These are phyloP conservation scores for Alternaria postmessia DNA, from an alignment of 2,329 filamentous ascomycete genomes.

Conservation along the genomic window DNA sequence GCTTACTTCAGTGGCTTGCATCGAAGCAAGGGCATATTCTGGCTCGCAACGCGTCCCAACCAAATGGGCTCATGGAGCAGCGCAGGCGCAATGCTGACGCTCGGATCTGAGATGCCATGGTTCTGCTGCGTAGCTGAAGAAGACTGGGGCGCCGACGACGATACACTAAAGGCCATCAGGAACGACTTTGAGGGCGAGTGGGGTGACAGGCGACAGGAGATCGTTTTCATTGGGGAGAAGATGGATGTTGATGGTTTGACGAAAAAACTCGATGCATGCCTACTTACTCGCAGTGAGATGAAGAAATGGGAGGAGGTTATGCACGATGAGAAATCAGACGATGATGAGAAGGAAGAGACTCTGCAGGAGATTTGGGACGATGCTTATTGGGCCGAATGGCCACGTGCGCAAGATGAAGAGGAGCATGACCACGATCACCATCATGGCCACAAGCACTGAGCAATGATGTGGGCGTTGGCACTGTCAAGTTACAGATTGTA, in stretches of 20 bases:
- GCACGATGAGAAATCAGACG: conserved; percentile 36
- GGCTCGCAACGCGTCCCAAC: conserved; percentile 66
- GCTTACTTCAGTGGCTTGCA: conserved; percentile 64
- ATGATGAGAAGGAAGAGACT: conserved; percentile 56
- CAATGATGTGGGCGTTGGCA: neutral
- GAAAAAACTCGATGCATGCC: conserved; percentile 64
- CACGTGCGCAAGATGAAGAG: conserved; percentile 47
- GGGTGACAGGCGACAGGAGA: conserved; percentile 75
- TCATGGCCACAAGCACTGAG: conserved; percentile 2
- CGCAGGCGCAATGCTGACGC: conserved; percentile 69
- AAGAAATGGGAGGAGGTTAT: conserved; percentile 52
- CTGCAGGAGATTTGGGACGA: conserved; percentile 65
- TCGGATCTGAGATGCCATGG: conserved; percentile 64
- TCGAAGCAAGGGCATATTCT: conserved; percentile 70
- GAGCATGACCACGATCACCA: conserved; percentile 31
- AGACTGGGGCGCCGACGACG: conserved; percentile 59
- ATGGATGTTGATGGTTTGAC: conserved; percentile 64
- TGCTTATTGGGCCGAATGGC: conserved; percentile 64
- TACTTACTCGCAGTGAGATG: conserved; percentile 68
- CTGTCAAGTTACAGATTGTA: neutral
- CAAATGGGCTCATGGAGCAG: conserved; percentile 69
- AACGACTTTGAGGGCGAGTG: conserved; percentile 63
- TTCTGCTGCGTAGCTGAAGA: conserved; percentile 67
- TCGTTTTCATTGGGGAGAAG: conserved; percentile 76
- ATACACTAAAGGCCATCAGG: conserved; percentile 58